These are phyloP conservation scores for Umbelopsis sp. DNA, from an alignment of 371 early-diverging fungal species.

Conservation along the genomic window DNA sequence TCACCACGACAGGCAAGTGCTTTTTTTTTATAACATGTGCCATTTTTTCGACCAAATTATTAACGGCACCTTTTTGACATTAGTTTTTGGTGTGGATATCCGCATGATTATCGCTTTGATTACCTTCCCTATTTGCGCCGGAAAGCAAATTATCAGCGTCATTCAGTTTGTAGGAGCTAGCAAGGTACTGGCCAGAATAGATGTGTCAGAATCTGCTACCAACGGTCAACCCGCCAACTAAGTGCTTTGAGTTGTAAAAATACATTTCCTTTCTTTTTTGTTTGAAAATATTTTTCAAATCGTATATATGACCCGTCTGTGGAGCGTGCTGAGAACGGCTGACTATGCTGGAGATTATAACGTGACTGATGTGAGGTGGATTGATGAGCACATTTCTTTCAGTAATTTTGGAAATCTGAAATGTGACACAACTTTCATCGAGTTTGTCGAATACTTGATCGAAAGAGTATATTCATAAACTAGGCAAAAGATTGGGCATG, in stretches of 20 bases:
- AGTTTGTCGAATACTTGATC: too few relatives aligned
- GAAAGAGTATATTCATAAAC: too few relatives aligned
- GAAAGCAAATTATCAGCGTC: constrained; percentile 90
- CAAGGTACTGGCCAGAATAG: constrained; percentile 74
- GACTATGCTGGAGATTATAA: too few relatives aligned
- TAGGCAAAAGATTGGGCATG: too few relatives aligned
- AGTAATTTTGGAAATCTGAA: too few relatives aligned
- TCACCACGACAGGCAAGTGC: constrained; percentile 37
- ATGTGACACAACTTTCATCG: too few relatives aligned
- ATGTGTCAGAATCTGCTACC: constrained; percentile 53
- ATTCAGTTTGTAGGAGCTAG: constrained; percentile 91
- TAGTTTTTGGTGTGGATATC: constrained; percentile 27
- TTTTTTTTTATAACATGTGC: constrained; percentile 21
- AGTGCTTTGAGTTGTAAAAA: constrained; percentile 3
- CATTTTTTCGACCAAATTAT: not conserved
- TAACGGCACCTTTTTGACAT: not conserved
- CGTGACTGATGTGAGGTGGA: too few relatives aligned
- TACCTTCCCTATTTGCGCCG: constrained; percentile 78
- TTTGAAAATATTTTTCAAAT: not conserved
- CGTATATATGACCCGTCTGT: too few relatives aligned
- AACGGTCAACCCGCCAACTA: not conserved
- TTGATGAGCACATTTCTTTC: too few relatives aligned
- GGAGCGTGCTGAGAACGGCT: too few relatives aligned
- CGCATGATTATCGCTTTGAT: constrained; percentile 45
- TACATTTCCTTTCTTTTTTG: not conserved